Base-by-base conservation (phyloP, 352 stramenopile genomes). In the Phytopythium helicoides region DNA sequence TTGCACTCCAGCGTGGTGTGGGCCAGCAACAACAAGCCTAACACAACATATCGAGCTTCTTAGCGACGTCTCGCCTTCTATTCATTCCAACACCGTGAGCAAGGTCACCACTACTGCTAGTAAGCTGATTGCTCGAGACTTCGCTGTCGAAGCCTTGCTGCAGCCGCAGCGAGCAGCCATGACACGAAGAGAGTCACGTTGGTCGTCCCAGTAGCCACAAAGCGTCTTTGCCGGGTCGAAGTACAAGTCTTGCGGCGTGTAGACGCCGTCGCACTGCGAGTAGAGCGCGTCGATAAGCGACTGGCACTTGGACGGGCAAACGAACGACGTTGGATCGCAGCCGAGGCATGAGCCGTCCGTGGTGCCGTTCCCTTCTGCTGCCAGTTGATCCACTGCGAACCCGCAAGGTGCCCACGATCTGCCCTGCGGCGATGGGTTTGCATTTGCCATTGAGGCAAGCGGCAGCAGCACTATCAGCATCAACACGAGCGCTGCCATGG, bases 261-360 rank as follows among this genome's bases (percentile, higher is more conserved):
- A 83, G 1, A 90, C 80, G 10, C 60, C 65, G 56, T 86, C 71
- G 56, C 80, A 90, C 41, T 85, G 56, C 47, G 73, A 49, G 68
- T 88, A 90, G 36, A 88, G 57, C 31, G 80, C 73, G 46, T 87
- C 53, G 42, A 90, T 78, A n/a, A 90, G 73, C 41, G 76, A 51
- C 44, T 90, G 80, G 59, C 80, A 90, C 60, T 87, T 88, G 41
- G 75, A 55, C 16, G 76, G 76, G 47, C 80, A 90, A 37, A 56
- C 63, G 28, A 71, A 72, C 15, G 56, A 69, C 15, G 77, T 85
- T 33, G 76, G 76, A 31, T 67, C 56, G 52, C 80, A 90, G 1
- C 58, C 63, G 34, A 90, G 60, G 41, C 80, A 90, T 15, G 80
- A 88, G 18, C 80, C 80, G 47, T 84, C 82, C 23, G 73, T 76